Conservation (phyloP, 371 early-diverging fungal species). For the Mortierella sp. region DNA sequence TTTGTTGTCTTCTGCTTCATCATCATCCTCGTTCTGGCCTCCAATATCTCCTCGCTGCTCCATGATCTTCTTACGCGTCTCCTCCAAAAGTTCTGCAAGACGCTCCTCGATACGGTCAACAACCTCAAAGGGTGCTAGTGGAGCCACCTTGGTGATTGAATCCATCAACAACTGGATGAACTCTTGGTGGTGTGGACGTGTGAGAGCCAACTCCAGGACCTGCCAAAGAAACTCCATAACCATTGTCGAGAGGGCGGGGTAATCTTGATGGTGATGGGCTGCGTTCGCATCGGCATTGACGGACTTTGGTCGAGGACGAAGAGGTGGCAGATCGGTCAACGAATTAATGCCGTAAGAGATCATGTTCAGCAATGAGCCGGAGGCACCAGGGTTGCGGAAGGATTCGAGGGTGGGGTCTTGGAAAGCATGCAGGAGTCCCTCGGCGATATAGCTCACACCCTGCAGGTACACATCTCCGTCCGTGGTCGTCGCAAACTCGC, state of each 20-base stretch:
- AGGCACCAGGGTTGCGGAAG: slow-evolving; percentile 56
- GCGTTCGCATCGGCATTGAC: slow-evolving; percentile 10
- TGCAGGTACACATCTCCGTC: slow-evolving; percentile 53
- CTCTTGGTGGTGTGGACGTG: slow-evolving; percentile 53
- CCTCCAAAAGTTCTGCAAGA: slow-evolving; percentile 52
- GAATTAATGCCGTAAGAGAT: slow-evolving; percentile 56
- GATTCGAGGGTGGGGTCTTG: slow-evolving; percentile 55
- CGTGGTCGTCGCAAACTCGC: slow-evolving; percentile 39
- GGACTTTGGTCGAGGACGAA: slow-evolving; percentile 26
- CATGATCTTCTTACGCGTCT: slow-evolving; percentile 55
- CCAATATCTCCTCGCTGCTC: slow-evolving; percentile 47
- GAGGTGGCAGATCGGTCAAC: slow-evolving; percentile 51
- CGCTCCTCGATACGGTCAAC: slow-evolving; percentile 57
- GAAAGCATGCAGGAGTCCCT: slow-evolving; percentile 55
- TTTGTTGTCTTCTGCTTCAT: slow-evolving; percentile 13
- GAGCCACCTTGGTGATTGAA: slow-evolving; percentile 52
- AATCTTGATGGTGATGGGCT: slow-evolving; percentile 44
- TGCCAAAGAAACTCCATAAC: slow-evolving; percentile 59
- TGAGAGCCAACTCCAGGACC: slow-evolving; percentile 48
- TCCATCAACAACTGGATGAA: slow-evolving; percentile 53
- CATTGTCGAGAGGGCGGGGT: slow-evolving; percentile 44
- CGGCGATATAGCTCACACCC: slow-evolving; percentile 53
- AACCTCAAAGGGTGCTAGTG: slow-evolving; percentile 52
- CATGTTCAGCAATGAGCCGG: slow-evolving; percentile 56
- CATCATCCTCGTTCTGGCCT: slow-evolving; percentile 19